Evolutionary conservation across 306 rosid species (phyloP).

Genomic region (Vachellia pachyceras): DNA sequence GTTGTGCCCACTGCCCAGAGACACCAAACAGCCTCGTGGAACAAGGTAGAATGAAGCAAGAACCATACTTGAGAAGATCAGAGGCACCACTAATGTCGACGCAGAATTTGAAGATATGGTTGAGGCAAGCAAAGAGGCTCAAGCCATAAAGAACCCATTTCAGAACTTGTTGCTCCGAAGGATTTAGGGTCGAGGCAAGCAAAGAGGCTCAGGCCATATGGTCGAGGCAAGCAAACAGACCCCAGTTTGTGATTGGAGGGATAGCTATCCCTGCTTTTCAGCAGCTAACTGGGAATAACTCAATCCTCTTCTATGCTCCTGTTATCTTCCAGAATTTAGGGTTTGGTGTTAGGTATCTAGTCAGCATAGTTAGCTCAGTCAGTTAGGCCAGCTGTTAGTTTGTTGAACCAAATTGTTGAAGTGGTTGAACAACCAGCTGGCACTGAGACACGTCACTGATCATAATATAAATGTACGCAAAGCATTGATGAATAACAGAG

Average conservation of each 20-base stretch:
- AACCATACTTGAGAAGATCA: conserved; percentile 64
- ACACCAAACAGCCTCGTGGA: conserved; percentile 95
- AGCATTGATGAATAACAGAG: too few relatives aligned
- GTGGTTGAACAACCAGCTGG: too few relatives aligned
- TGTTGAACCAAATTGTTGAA: too few relatives aligned
- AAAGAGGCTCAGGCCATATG: too few relatives aligned
- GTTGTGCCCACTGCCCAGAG: conserved; percentile 78
- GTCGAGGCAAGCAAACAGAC: too few relatives aligned
- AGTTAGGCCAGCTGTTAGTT: too few relatives aligned
- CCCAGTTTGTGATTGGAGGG: conserved; percentile 68
- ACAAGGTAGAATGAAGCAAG: conserved; percentile 75
- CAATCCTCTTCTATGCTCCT: conserved; percentile 75
- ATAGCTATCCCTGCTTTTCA: conserved; percentile 72
- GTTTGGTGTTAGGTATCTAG: too few relatives aligned
- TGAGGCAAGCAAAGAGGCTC: conserved; percentile 66
- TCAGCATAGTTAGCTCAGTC: too few relatives aligned
- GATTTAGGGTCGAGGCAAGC: too few relatives aligned
- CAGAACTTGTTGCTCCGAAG: conserved; percentile 52
- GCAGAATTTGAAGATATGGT: conserved; percentile 66
- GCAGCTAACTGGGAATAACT: conserved; percentile 76
- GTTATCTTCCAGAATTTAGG: conserved; percentile 76
- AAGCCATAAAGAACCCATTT: conserved; percentile 53
- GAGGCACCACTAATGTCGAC: conserved; percentile 72
- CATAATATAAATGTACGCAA: too few relatives aligned
- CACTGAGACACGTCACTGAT: too few relatives aligned